Base-by-base conservation (phyloP, 2,329 filamentous ascomycete genomes). In the Fusarium secorum region DNA sequence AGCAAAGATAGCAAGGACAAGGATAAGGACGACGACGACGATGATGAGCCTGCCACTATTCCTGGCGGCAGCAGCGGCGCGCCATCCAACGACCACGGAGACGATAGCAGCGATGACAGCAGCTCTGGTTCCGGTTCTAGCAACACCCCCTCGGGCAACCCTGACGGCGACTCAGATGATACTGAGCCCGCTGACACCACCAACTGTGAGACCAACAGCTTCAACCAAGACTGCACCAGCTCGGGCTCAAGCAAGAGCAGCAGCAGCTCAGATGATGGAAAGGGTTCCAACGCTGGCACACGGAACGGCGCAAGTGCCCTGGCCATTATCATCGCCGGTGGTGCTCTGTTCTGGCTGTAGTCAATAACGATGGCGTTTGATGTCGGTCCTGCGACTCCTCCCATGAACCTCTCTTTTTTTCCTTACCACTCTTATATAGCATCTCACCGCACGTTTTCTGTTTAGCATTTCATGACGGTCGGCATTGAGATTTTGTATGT, bases 151-250 rank as follows among this genome's bases (percentile, higher is more conserved):
- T 64, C 70, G 26, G 73, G 72, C 32, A 68, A 68, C 24, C 70
- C 72, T 14, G 65, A 71, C 15, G 60, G 70, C 14, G 56, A 69
- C 24, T 52, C 69, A 35, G 57, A 65, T 49, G 72, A 72, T 38
- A 55, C 64, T 28, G 39, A 68, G 46, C 62, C 64, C 30, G 74
- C 71, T 28, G 70, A 76, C 53, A 77, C 76, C 18, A 63, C 73
- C 22, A 74, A 77, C 63, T 86, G 84, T 70, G 71, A 78, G 15
- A 69, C 77, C 11, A 78, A 70, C 35, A 78, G 78, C 51, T 86
- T 86, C 73, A 78, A 79, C 60, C 83, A 85, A 72, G 72, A 78
- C 62, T 84, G 83, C 73, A 74, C 74, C 66, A 66, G 53, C 28
- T 66, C 63, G 51, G 64, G 57, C n/a, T 69, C 68, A 14, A 48